Evolutionary conservation across 345 rosid genomes (phyloP), one percentile per base, ranked within the genome.

Genomic region (Gossypium stocksii): DNA sequence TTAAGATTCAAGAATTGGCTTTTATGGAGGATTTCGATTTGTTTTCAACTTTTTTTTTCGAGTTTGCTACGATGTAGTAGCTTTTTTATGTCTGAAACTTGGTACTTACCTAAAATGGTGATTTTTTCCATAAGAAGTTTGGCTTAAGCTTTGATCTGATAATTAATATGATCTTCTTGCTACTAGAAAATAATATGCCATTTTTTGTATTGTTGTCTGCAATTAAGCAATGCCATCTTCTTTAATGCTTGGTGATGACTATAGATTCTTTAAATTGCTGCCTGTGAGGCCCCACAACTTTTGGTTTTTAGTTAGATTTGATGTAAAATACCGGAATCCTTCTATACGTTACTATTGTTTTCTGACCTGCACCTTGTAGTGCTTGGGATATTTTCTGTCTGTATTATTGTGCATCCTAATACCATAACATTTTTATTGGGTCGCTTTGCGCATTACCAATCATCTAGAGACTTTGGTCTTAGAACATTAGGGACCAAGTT

Each of bases 11-110:
- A 46, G 71, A 66, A 6, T 27, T 20, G 70, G 54, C 52, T n/a
- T 45, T 48, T 77, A 72, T 68, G 29, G 19, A 71, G 73, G 45
- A 58, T 56, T 71, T 71, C 45, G 51, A 23, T n/a, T 75, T 23
- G 13, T 65, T 58, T 58, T 34, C 16, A 9, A 29, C 12, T 15
- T 10, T 12, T 13, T 34, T 15, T 17, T 41, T 52, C 20, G 7
- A 7, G 3, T 8, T 27, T 9, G 22, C 20, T 49, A 3, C 59
- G 64, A 25, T 34, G 7, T 45, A 66, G 54, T 20, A 15, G 66
- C 62, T 65, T 74, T 34, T 59, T 44, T 2, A 34, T 22, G 7
- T 68, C 34, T 59, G 41, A 15, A 54, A 54, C n/a, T 16, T 66
- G 34, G 34, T 77, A 44, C 51, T 57, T 56, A 41, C 67, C 27